Conservation (phyloP, 257 asterid species). For the Eustoma russellianum region DNA sequence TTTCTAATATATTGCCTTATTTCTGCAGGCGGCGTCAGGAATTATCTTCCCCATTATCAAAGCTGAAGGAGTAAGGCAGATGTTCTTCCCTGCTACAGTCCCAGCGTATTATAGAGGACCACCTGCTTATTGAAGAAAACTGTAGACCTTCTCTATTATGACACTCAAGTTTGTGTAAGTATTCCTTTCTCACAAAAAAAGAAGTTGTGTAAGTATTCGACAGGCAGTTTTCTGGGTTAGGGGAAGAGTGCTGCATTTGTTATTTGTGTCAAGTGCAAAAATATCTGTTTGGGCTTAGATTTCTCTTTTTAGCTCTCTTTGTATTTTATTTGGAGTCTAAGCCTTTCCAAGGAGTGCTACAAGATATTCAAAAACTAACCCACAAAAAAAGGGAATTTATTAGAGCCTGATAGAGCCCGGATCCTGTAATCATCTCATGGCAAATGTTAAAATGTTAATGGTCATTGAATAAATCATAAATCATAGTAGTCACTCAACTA, state of each 20-base stretch:
- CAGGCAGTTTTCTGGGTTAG: not conserved
- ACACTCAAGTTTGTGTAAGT: slow-evolving; percentile 13
- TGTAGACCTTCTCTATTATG: not conserved
- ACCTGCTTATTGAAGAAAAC: slow-evolving; percentile 18
- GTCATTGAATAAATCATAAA: no score
- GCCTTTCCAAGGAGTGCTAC: not conserved
- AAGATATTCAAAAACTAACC: no score
- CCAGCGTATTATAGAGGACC: slow-evolving; percentile 47
- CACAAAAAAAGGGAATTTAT: no score
- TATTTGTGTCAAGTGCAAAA: slow-evolving; percentile 9
- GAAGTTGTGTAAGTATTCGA: no score
- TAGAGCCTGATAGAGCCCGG: no score
- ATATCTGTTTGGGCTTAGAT: slow-evolving; percentile 11
- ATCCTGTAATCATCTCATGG: no score
- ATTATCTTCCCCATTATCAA: slow-evolving; percentile 47
- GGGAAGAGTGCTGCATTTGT: not conserved
- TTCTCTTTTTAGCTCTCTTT: slow-evolving; percentile 1
- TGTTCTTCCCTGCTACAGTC: slow-evolving; percentile 47
- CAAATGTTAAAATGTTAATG: no score
- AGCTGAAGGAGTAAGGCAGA: slow-evolving; percentile 54
- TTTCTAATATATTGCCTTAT: slow-evolving; percentile 3
- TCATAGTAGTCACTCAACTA: no score
- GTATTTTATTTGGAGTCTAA: slow-evolving; percentile 9
- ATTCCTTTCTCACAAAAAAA: no score
- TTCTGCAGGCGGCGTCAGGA: slow-evolving; percentile 35